Percentiles rank a stretch among this genome's conserved stretches.
phyloP scores from a whole-genome alignment of 2,329 filamentous ascomycete genomes.

The Aspergillus tubingensis region DNA sequence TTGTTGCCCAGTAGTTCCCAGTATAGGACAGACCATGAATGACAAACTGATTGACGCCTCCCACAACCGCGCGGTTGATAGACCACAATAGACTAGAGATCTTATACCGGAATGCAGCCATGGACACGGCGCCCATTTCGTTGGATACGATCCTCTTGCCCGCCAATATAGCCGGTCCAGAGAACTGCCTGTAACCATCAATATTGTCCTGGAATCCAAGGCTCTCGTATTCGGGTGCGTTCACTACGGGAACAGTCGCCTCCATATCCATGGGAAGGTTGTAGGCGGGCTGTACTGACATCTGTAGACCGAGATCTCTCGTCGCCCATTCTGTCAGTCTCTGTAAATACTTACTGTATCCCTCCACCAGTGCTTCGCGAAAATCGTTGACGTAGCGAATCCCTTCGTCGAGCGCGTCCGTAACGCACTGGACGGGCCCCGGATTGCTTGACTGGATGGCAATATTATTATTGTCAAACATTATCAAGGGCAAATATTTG shows the following conservation, averaged over 20 bases:
- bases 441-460: slow-evolving; percentile 8
- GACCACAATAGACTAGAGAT: slow-evolving; percentile 36
- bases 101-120: slow-evolving; percentile 26
- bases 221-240: slow-evolving; percentile 43
- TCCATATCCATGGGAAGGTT: slow-evolving; percentile 45
- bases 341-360: slow-evolving; percentile 30
- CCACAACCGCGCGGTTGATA: slow-evolving; percentile 44
- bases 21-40: slow-evolving; percentile 50
- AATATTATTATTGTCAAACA: slow-evolving; percentile 16
- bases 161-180: slow-evolving; percentile 42
- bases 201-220: slow-evolving; percentile 37
- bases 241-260: slow-evolving; percentile 34
- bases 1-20: slow-evolving; percentile 47
- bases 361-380: slow-evolving; percentile 9
- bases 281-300: slow-evolving; percentile 42
- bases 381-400: slow-evolving; percentile 13
- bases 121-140: slow-evolving; percentile 37
- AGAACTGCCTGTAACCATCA: slow-evolving; percentile 44
- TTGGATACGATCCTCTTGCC: slow-evolving; percentile 42
- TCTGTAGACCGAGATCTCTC: slow-evolving; percentile 30
- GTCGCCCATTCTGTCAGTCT: slow-evolving; percentile 34
- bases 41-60: slow-evolving; percentile 48
- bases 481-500: slow-evolving; percentile 33
- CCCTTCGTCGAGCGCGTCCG: slow-evolving; percentile 12
- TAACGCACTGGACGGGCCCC: slow-evolving; percentile 9